Base-by-base conservation (phyloP, 345 rosid genomes). In the Cardamine chenopodiifolia region DNA sequence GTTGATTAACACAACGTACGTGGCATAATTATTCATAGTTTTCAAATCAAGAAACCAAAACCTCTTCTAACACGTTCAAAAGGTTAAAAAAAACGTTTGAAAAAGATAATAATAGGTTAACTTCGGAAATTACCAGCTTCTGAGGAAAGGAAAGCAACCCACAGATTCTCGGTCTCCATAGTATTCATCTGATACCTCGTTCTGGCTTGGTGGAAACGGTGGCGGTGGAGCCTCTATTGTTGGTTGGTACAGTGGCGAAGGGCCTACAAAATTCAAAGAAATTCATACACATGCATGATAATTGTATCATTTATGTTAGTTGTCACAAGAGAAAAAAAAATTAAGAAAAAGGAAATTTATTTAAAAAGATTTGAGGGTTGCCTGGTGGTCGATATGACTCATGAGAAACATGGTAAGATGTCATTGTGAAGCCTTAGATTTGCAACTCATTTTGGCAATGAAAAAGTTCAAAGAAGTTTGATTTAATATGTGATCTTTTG, bases 341-440 rank as follows among this genome's bases (percentile, higher is more conserved):
- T 42, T 47, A 29, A n/a, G 13, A 32, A 32, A 7, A 35, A 47
- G 9, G 18, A 35, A 19, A 6, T n/a, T n/a, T n/a, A n/a, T n/a
- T n/a, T n/a, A 39, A 44, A 45, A 34, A 34, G 0, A 8, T 19
- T 31, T 14, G 13, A 58, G 54, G 13, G 17, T 75, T 69, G 37
- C 75, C 80, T 76, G 47, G 66, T 23, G 75, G 66, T 54, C 23
- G 79, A 62, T 76, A 62, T 13, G 59, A 42, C 0, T 62, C 80
- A 44, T 76, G 70, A 62, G 75, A 69, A 69, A 69, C 80, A 76
- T 76, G 75, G 71, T 76, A 76, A 25, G 75, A 62, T 53, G 79
- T 18, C 75, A 76, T 76, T 18, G 18, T 25, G 18, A 69, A 44
- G 44, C 64, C 44, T 45, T 32, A 42, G 23, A 26, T 68, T 76